Percentiles rank a stretch among this genome's conserved stretches.
These are phyloP conservation scores for Murraya koenigii DNA, from an alignment of 345 rosid species.

Conservation along the genomic window DNA sequence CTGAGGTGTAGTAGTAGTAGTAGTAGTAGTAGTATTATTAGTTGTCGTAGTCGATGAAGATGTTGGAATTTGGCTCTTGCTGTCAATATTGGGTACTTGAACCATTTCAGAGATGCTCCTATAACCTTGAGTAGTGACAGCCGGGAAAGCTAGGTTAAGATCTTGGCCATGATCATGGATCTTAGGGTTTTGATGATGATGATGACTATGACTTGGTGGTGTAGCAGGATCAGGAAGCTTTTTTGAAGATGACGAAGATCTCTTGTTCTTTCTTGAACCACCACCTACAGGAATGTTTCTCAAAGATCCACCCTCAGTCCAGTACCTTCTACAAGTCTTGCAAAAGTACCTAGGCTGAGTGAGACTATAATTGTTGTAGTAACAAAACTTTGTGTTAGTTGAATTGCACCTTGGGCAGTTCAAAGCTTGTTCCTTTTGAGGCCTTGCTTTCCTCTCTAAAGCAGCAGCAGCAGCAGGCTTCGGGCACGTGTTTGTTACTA, in stretches of 20 bases:
- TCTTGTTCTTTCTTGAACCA: slow-evolving; percentile 95
- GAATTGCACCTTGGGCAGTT: slow-evolving; percentile 99
- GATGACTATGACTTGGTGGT: slow-evolving; percentile 31
- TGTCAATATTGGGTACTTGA: slow-evolving; percentile 39
- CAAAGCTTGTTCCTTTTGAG: slow-evolving; percentile 75
- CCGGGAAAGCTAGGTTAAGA: slow-evolving; percentile 70
- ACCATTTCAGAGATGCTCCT: slow-evolving; percentile 63
- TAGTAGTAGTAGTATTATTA: slow-evolving; percentile 29
- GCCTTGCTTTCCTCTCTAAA: slow-evolving; percentile 65
- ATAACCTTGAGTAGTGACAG: slow-evolving; percentile 34
- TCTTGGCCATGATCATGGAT: slow-evolving; percentile 57
- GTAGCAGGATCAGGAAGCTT: slow-evolving; percentile 65
- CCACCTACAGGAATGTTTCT: slow-evolving; percentile 98
- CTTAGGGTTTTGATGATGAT: slow-evolving; percentile 57
- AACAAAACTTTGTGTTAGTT: slow-evolving; percentile 92
- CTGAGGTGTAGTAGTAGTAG: slow-evolving; percentile 31
- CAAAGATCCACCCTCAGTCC: slow-evolving; percentile 98
- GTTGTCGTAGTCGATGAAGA: slow-evolving; percentile 29
- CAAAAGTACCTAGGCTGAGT: slow-evolving; percentile 96
- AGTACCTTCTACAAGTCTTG: slow-evolving; percentile 95
- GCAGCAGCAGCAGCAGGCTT: slow-evolving; percentile 33
- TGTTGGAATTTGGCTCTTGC: slow-evolving; percentile 35
- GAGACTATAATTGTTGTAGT: slow-evolving; percentile 97
- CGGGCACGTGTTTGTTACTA: slow-evolving; percentile 62
- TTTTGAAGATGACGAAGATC: slow-evolving; percentile 49